Evolutionary conservation across 2,329 filamentous ascomycete species (phyloP), one percentile per base, ranked within the genome.

Genomic region (Hypoxylon rubiginosum): DNA sequence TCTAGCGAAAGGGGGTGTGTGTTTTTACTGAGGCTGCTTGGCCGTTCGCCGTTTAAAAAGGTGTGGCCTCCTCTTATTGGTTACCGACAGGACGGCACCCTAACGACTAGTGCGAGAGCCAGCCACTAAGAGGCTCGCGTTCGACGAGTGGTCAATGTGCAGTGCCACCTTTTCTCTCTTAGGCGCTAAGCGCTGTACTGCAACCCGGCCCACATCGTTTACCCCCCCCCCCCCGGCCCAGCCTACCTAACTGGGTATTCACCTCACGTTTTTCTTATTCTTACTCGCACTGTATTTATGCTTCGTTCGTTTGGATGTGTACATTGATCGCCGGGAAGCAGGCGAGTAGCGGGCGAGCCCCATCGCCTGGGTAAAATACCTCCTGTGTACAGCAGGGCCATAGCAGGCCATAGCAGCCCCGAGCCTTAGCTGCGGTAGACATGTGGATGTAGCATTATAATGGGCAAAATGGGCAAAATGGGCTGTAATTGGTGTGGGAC

Each of bases 21-120:
- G 21, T 49, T 10, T 10, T 41, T 63, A 49, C 64, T 66, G 67
- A 70, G 65, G 67, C 67, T 69, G 57, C 61, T 64, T 58, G 54
- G 39, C 34, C 21, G 21, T 24, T 45, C 24, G 54, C 43, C 26
- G 43, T 52, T 17, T 4, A 32, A 39, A 54, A 32, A 62, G 43
- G 67, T 68, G 62, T 70, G 64, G 59, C 61, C 48, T 6, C 24
- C 15, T 46, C 2, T 71, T 28, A 74, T 74, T 75, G 73, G 73
- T 73, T 74, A 73, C 73, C 73, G 64, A 64, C 68, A 32, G 52
- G 48, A 19, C 43, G 73, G 73, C 63, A 73, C 66, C 45, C 55
- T 67, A 68, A 69, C 64, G 17, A 36, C 56, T 65, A 59, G 64
- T 65, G 56, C 50, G 11, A 21, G 32, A 43, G 45, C 55, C 32